Conservation (phyloP, 2,329 filamentous ascomycete species). For the Ilyonectria destructans region DNA sequence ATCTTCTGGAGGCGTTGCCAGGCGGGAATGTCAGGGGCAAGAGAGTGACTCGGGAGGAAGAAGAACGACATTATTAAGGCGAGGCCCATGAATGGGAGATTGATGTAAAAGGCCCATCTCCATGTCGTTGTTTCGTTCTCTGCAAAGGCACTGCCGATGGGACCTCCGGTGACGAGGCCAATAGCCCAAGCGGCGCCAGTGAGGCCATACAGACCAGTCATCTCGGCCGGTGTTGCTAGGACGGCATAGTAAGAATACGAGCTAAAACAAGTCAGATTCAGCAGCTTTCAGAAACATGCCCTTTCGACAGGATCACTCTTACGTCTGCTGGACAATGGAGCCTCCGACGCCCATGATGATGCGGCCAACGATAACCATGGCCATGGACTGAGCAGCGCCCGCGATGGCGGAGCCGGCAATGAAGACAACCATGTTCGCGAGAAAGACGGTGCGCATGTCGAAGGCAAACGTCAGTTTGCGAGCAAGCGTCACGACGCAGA, state of each 20-base stretch:
- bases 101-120: conserved; percentile 70
- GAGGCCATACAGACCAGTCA: conserved; percentile 45
- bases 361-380: conserved; percentile 52
- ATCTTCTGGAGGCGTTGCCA: conserved; percentile 43
- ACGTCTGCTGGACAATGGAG: conserved; percentile 53
- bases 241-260: conserved; percentile 44
- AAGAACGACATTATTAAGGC: conserved; percentile 61
- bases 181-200: conserved; percentile 49
- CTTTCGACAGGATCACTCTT: conserved; percentile 11
- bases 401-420: conserved; percentile 50
- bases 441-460: conserved; percentile 51
- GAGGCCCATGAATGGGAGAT: conserved; percentile 60
- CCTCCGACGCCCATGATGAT: conserved; percentile 53
- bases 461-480: conserved; percentile 54
- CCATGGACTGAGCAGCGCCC: conserved; percentile 50
- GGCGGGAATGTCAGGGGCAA: conserved; percentile 41
- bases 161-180: conserved; percentile 42
- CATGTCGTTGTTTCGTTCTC: conserved; percentile 57
- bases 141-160: conserved; percentile 53
- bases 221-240: conserved; percentile 46
- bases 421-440: conserved; percentile 48
- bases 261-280: conserved; percentile 5
- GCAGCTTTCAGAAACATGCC: background rate
- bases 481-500: conserved; percentile 54
- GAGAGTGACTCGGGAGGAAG: conserved; percentile 58